Base-by-base conservation (phyloP, 176 grass and related monocot genomes). In the Zea mays region DNA sequence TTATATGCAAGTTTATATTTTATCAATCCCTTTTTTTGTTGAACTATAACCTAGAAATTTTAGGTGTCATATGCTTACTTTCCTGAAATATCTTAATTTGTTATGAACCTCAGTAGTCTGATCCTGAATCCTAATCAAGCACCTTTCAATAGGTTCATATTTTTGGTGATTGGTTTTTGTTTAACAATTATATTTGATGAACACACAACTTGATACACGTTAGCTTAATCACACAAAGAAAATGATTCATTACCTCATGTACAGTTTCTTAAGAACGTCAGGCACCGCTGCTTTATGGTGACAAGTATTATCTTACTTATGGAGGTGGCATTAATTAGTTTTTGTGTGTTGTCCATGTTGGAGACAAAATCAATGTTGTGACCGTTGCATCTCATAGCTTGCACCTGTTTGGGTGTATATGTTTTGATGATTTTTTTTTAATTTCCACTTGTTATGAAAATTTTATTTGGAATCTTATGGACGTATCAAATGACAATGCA, bases 381-480 rank as follows among this genome's bases (percentile, higher is more conserved):
- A 16, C 17, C 8, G 17, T 20, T 3, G 4, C 71, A 40, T 59
- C 56, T 76, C 16, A 60, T 74, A 49, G 73, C 27, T 3, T 9
- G 38, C 38, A 39, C 38, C 38, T 39, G 12, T 50, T 69, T 76
- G 37, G 36, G 5, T 42, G n/a, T 65, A 62, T 84, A 16, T 3
- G 47, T 46, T 83, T 68, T 68, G 41, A 78, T 83, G 61, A 67
- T 74, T 79, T 11, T 1, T 27, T 27, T 27, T 67, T 39, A 4
- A 51, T 9, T 76, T 75, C 0, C 6, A 15, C 11, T 71, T 27
- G 48, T 33, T 58, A 38, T 27, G 38, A 8, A 11, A 21, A 65
- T 71, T 42, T 73, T 38, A 82, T 62, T 17, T 84, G 55, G 62
- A 48, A 80, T 44, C 63, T 75, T 80, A 75, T 34, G 5, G 27